Evolutionary conservation across 306 rosid species (phyloP).

Genomic region (Oxytropis ochrocephala): DNA sequence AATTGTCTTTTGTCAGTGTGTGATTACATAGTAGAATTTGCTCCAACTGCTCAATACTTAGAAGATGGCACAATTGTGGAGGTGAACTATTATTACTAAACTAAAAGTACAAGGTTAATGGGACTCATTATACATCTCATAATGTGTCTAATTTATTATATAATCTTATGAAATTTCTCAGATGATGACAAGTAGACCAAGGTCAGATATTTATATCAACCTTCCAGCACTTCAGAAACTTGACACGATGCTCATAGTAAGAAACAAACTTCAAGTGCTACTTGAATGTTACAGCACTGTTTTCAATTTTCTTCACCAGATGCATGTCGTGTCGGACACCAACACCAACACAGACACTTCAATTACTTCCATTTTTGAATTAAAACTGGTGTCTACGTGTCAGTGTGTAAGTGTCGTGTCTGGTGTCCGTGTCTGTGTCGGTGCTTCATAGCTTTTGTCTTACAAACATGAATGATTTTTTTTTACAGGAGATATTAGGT

Average conservation of each 20-base stretch:
- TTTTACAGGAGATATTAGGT: slow-evolving; percentile 72
- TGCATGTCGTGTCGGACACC: too few species aligned
- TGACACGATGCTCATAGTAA: slow-evolving; percentile 84
- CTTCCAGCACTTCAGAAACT: slow-evolving; percentile 92
- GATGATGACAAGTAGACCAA: slow-evolving; percentile 80
- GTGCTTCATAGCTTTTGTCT: not conserved
- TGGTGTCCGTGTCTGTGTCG: too few species aligned
- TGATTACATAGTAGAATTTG: slow-evolving; percentile 85
- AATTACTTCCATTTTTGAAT: too few species aligned
- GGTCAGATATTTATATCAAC: slow-evolving; percentile 76
- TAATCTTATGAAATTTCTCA: slow-evolving; percentile 21
- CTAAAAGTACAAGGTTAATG: slow-evolving; percentile 1
- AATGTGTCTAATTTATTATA: not conserved
- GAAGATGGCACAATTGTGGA: slow-evolving; percentile 68
- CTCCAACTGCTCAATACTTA: slow-evolving; percentile 57
- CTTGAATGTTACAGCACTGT: not conserved
- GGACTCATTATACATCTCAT: not conserved
- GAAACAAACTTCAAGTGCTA: slow-evolving; percentile 13
- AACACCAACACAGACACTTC: too few species aligned
- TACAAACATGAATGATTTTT: not conserved
- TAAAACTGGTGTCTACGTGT: too few species aligned
- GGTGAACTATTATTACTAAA: slow-evolving; percentile 37
- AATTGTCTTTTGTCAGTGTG: slow-evolving; percentile 82
- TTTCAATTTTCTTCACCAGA: not conserved
- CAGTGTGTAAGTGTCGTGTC: too few species aligned